Base-by-base conservation (phyloP, 352 stramenopile genomes). In the Phytophthora syringae region DNA sequence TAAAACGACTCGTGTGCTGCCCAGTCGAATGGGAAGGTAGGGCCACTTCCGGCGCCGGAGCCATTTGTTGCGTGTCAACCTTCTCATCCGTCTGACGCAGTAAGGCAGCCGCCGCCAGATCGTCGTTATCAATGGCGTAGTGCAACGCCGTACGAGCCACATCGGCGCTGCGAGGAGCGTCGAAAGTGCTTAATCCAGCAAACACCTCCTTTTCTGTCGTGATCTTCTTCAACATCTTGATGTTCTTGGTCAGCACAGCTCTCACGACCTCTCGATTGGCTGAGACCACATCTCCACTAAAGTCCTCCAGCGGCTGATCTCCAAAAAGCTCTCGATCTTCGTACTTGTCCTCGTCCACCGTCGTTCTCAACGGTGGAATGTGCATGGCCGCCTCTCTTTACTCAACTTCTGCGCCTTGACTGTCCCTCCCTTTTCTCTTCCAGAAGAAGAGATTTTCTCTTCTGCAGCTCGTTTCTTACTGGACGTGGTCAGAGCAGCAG, bases 1-100 rank as follows among this genome's bases (percentile, higher is more conserved):
- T 94, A 63, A 73, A 94, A 16, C 74, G 56, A 54, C 86, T 94
- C 27, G 86, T 94, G 56, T 94, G 86, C 47, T 84, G 81, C 1
- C 86, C 86, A 0, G 86, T 94, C 9, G 83, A 90, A 47, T 92
- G 83, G 3, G 83, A 82, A n/a, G 80, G 80, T 25, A 94, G 53
- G 6, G 83, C 82, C 30, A 83, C 72, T 13, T 80, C 77, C 0
- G 86, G 86, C 4, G 49, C 60, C n/a, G 71, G 67, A 2, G 86
- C 76, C 7, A 90, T 53, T 7, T 66, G 42, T 13, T 76, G 70
- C 18, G 62, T 74, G n/a, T 86, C 63, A 1, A 90, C 62, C 56
- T 74, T 77, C 32, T 80, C 71, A 2, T 69, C 60, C 5, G 85
- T 76, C 51, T 91, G 80, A 9, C 81, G 40, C 1, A 91, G 51